phyloP scores from a whole-genome alignment of 192 early-diverging fungal genomes.

The Kappamyces sp. region DNA sequence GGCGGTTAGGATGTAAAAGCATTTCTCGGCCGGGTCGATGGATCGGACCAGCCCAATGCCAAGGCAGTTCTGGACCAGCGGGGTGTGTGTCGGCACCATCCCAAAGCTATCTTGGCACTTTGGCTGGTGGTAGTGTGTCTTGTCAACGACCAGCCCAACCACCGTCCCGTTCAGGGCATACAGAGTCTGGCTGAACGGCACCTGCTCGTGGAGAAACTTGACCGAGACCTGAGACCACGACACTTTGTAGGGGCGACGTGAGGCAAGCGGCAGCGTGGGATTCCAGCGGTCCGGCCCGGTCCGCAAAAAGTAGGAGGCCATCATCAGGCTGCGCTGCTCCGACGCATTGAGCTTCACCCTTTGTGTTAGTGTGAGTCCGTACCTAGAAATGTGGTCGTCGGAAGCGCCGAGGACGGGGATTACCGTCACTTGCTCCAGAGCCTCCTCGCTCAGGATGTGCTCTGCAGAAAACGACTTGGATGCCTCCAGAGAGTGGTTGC shows the following conservation, averaged over 20 bases:
- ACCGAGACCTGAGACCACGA: conserved; percentile 20
- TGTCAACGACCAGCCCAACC: conserved; percentile 66
- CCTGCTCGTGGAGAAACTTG: conserved; percentile 49
- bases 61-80: conserved; percentile 32
- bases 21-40: conserved; percentile 26
- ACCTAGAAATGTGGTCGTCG: conserved; percentile 5
- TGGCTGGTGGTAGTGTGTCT: conserved; percentile 10
- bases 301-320: conserved; percentile 68
- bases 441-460: background rate
- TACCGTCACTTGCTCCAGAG: conserved; percentile 20
- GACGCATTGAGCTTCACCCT: conserved; percentile 46
- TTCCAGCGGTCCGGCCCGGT: conserved; percentile 21
- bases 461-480: conserved; percentile 33
- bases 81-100: conserved; percentile 26
- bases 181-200: conserved; percentile 72
- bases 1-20: conserved; percentile 37
- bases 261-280: conserved; percentile 21
- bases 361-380: conserved; percentile 17
- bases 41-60: conserved; percentile 40
- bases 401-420: conserved; percentile 29
- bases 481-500: conserved; percentile 5
- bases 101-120: background rate
- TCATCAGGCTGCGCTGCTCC: conserved; percentile 60
- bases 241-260: conserved; percentile 26
- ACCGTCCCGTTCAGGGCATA: conserved; percentile 79